phyloP scores from a whole-genome alignment of 148 eudicot species.

The Rhododendron henanense region DNA sequence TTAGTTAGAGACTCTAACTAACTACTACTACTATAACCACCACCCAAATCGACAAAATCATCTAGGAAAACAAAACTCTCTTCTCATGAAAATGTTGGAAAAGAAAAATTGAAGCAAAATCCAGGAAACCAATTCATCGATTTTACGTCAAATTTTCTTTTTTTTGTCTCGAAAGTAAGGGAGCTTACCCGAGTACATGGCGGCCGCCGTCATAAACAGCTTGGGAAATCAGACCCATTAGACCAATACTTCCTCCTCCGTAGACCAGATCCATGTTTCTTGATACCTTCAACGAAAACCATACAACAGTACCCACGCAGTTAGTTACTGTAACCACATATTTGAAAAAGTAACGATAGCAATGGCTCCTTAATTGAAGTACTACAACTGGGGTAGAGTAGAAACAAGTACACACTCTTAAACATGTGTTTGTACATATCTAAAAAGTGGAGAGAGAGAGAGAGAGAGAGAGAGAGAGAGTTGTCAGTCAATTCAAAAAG shows the following conservation, averaged over 20 bases:
- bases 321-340: background rate
- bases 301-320: background rate
- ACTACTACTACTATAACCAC: background rate
- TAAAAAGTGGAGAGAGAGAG: background rate
- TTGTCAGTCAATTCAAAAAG: background rate
- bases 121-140: background rate
- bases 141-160: background rate
- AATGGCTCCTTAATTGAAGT: background rate
- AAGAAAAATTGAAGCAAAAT: background rate
- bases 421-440: background rate
- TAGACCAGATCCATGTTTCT: conserved; percentile 39
- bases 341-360: background rate
- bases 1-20: background rate
- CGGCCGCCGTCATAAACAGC: conserved; percentile 43
- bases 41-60: background rate
- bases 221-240: conserved; percentile 38
- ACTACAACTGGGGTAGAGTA: no score
- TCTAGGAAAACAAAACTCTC: background rate
- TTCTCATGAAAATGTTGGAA: background rate
- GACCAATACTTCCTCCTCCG: conserved; percentile 45
- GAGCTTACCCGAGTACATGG: conserved; percentile 36
- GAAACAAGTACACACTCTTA: no score
- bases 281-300: conserved; percentile 24
- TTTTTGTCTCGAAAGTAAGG: background rate
- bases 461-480: conserved; percentile 11